Evolutionary conservation across 2,329 filamentous ascomycete species (phyloP).

Genomic region (Ceratocystis cacaofunesta): DNA sequence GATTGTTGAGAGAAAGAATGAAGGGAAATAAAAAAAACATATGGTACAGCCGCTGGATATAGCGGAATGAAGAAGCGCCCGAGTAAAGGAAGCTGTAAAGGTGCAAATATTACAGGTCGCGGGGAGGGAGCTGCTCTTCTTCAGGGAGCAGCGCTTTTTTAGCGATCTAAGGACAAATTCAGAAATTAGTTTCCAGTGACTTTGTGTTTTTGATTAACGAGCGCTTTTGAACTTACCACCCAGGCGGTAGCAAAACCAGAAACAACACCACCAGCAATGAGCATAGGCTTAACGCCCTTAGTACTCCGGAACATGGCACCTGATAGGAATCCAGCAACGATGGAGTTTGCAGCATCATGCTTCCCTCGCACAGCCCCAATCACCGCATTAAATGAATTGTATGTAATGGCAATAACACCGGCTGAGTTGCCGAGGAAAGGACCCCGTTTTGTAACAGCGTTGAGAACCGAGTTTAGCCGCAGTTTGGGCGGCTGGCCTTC

Average conservation of each 20-base stretch:
- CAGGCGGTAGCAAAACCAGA: slow-evolving; percentile 72
- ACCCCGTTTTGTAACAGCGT: slow-evolving; percentile 81
- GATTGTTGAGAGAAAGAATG: slow-evolving; percentile 5
- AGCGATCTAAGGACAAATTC: slow-evolving; percentile 16
- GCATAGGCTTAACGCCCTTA: slow-evolving; percentile 74
- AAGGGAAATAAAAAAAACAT: slow-evolving; percentile 23
- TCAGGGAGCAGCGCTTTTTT: slow-evolving; percentile 17
- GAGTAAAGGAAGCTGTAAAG: background rate
- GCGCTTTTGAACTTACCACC: slow-evolving; percentile 52
- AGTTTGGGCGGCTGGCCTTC: slow-evolving; percentile 70
- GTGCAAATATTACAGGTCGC: slow-evolving; percentile 14
- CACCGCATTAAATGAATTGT: slow-evolving; percentile 82
- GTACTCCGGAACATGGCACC: slow-evolving; percentile 97
- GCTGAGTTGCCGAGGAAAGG: slow-evolving; percentile 94
- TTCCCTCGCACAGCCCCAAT: slow-evolving; percentile 67
- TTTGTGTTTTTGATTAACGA: background rate
- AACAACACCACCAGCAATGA: slow-evolving; percentile 84
- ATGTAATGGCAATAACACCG: slow-evolving; percentile 87
- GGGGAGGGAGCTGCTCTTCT: slow-evolving; percentile 13
- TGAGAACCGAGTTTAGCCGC: slow-evolving; percentile 83
- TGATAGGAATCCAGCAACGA: slow-evolving; percentile 70
- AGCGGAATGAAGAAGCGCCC: slow-evolving; percentile 7
- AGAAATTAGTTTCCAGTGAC: background rate
- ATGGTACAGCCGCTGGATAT: slow-evolving; percentile 15
- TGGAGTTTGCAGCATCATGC: slow-evolving; percentile 81